Conservation (phyloP, 2,329 filamentous ascomycete species). For the Alternaria sp. region DNA sequence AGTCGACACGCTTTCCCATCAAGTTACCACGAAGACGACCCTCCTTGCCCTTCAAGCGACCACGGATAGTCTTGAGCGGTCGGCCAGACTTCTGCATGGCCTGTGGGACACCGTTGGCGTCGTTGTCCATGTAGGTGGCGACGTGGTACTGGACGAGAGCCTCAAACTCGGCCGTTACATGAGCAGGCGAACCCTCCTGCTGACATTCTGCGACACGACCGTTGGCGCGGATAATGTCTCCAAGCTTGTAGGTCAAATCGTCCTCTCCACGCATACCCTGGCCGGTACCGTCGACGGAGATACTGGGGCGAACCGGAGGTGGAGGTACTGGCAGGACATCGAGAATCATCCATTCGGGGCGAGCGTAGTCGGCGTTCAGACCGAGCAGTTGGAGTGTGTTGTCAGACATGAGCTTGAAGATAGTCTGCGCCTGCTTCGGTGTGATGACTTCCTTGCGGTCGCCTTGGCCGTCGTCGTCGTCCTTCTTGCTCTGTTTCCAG, state of each 20-base stretch:
- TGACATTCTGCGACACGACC: constrained; percentile 91
- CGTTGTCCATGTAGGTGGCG: constrained; percentile 99
- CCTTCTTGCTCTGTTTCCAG: constrained; percentile 75
- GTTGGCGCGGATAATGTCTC: constrained; percentile 97
- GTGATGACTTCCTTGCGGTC: constrained; percentile 82
- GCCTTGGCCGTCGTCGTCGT: constrained; percentile 69
- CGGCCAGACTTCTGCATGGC: constrained; percentile 96
- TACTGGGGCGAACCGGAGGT: constrained; percentile 93
- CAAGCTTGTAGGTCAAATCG: constrained; percentile 98
- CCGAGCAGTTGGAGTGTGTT: constrained; percentile 86
- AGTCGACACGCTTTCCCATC: constrained; percentile 97
- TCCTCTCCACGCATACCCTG: constrained; percentile 95
- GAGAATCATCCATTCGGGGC: constrained; percentile 97
- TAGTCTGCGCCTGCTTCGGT: constrained; percentile 81
- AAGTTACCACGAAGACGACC: constrained; percentile 96
- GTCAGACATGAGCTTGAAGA: constrained; percentile 84
- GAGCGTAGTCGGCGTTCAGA: constrained; percentile 90
- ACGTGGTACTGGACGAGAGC: constrained; percentile 95
- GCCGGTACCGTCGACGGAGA: constrained; percentile 93
- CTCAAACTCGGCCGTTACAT: constrained; percentile 91
- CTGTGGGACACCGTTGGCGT: constrained; percentile 93
- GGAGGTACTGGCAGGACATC: constrained; percentile 95
- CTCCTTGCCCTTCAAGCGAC: constrained; percentile 98
- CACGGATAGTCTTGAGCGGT: constrained; percentile 94
- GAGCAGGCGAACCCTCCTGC: constrained; percentile 86